Evolutionary conservation across 106 monocot genomes (phyloP).

Genomic region (Dioscorea alata): DNA sequence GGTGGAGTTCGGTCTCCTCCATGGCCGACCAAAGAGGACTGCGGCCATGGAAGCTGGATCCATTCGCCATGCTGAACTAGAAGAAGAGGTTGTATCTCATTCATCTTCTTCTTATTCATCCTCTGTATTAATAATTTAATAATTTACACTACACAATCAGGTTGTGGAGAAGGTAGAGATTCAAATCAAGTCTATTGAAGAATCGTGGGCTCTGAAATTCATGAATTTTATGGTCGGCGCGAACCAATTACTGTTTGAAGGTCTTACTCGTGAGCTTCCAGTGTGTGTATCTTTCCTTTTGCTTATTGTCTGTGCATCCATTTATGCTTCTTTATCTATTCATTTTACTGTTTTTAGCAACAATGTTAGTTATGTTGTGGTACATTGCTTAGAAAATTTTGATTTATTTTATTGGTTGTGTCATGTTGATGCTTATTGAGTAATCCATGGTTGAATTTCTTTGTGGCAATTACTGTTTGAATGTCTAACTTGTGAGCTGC

Average conservation of each 20-base stretch:
- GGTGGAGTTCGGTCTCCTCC: conserved; percentile 51
- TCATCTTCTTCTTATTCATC: background rate
- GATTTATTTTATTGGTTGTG: background rate
- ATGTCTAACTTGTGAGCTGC: too few species aligned
- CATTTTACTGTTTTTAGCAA: background rate
- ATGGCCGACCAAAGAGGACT: conserved; percentile 56
- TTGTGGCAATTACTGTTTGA: too few species aligned
- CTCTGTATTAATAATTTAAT: background rate
- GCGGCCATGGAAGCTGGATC: conserved; percentile 66
- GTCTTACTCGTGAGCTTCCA: conserved; percentile 62
- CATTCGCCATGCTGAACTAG: conserved; percentile 61
- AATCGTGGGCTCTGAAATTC: conserved; percentile 52
- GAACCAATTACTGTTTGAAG: conserved; percentile 46
- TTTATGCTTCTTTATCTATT: background rate
- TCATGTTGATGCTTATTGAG: background rate
- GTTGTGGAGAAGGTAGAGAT: conserved; percentile 44
- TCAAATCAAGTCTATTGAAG: conserved; percentile 37
- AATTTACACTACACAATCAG: conserved; percentile 11
- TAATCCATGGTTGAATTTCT: background rate
- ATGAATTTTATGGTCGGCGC: conserved; percentile 58
- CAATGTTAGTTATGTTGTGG: background rate
- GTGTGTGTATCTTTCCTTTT: conserved; percentile 29
- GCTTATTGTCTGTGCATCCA: background rate
- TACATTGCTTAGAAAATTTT: background rate
- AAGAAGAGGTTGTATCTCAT: conserved; percentile 48